Evolutionary conservation across 768 basidiomycete genomes (phyloP).

Genomic region (Lentinula guzmanii): DNA sequence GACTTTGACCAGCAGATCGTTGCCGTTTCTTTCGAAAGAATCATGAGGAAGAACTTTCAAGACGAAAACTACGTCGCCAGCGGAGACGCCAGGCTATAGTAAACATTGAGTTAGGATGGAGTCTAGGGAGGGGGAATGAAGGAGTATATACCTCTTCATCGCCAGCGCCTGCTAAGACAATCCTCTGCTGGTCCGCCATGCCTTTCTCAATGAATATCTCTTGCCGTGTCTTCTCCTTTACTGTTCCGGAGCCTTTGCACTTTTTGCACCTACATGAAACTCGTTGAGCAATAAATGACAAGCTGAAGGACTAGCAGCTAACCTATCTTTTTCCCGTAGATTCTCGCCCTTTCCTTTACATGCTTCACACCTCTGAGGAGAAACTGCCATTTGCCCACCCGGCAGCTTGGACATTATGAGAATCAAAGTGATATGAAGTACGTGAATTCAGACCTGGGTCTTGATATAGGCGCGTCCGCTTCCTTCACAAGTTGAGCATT

Average conservation of each 20-base stretch:
- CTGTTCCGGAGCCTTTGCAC: conserved; percentile 82
- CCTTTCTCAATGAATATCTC: conserved; percentile 86
- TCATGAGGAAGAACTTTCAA: conserved; percentile 64
- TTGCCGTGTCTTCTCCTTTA: conserved; percentile 84
- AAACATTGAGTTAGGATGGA: conserved; percentile 7
- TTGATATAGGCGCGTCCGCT: conserved; percentile 69
- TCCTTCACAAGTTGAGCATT: conserved; percentile 77
- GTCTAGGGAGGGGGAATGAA: not conserved
- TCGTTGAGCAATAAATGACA: not conserved
- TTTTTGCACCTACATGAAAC: conserved; percentile 74
- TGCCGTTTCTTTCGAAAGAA: conserved; percentile 78
- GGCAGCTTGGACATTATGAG: not conserved
- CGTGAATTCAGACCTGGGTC: conserved; percentile 36
- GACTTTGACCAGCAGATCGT: conserved; percentile 74
- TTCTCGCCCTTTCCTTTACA: conserved; percentile 68
- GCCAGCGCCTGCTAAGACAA: conserved; percentile 86
- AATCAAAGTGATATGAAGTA: too few species aligned
- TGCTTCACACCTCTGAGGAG: conserved; percentile 43
- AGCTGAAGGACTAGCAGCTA: conserved; percentile 10
- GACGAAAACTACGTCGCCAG: conserved; percentile 89
- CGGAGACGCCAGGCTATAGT: conserved; percentile 72
- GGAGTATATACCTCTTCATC: conserved; percentile 67
- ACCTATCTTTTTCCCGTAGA: conserved; percentile 83
- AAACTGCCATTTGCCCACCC: not conserved
- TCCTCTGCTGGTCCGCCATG: conserved; percentile 76